Conservation (phyloP, 345 rosid species). For the Lepidium didymum region DNA sequence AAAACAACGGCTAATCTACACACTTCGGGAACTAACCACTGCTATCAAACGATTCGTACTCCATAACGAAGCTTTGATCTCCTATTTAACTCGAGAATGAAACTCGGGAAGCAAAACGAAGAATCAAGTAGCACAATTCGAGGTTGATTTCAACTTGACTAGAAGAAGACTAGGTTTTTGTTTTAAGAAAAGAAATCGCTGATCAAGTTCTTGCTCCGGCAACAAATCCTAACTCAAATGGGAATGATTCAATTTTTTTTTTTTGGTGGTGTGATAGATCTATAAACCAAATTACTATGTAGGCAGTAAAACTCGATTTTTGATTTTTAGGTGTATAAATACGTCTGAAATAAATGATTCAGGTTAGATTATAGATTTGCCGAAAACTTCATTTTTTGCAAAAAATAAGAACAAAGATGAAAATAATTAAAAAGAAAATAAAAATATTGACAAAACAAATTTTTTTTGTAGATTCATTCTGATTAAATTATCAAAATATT, state of each 20-base stretch:
- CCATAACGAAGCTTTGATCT: constrained; percentile 37
- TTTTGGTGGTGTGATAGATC: no score
- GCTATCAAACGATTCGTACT: constrained; percentile 66
- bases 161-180: constrained; percentile 13
- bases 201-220: not conserved
- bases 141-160: constrained; percentile 22
- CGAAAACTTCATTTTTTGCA: not conserved
- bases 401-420: not conserved
- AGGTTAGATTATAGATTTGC: constrained; percentile 18
- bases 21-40: constrained; percentile 49
- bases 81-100: not conserved
- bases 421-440: not conserved
- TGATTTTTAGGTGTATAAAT: no score
- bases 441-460: not conserved
- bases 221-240: not conserved
- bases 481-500: not conserved
- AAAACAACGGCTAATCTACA: constrained; percentile 3
- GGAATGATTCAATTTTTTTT: constrained; percentile 16
- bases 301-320: no score
- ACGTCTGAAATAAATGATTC: no score
- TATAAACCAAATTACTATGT: no score
- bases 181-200: not conserved
- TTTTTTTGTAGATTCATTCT: not conserved
- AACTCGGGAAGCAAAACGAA: not conserved
- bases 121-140: not conserved